These are phyloP conservation scores for Globisporangium acanthophoron DNA, from an alignment of 352 stramenopile genomes.

Conservation along the genomic window DNA sequence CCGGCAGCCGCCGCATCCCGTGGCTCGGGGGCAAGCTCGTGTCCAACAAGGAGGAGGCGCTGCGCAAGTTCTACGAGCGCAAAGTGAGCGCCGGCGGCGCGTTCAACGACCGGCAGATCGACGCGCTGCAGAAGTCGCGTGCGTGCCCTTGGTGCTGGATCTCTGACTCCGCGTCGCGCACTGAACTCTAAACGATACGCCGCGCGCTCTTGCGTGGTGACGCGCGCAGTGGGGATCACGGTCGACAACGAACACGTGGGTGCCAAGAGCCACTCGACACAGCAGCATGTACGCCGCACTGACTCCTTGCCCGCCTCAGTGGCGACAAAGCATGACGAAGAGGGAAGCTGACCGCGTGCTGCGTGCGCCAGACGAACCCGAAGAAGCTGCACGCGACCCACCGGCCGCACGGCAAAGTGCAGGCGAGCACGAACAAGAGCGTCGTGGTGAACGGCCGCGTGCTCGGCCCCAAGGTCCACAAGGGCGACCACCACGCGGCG, in stretches of 20 bases:
- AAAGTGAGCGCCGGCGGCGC: slow-evolving; percentile 48
- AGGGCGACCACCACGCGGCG: slow-evolving; percentile 6
- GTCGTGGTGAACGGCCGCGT: slow-evolving; percentile 62
- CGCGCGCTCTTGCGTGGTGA: not conserved
- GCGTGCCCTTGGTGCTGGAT: slow-evolving; percentile 6
- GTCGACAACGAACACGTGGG: slow-evolving; percentile 13
- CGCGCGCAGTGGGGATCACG: slow-evolving; percentile 17
- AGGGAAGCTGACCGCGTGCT: not conserved
- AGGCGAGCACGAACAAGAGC: slow-evolving; percentile 22
- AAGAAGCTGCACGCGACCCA: slow-evolving; percentile 45
- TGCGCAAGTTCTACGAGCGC: slow-evolving; percentile 82
- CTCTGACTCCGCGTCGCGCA: not conserved
- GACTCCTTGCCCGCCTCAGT: not conserved
- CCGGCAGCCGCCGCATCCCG: slow-evolving; percentile 35
- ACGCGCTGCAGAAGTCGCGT: slow-evolving; percentile 43
- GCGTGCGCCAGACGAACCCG: slow-evolving; percentile 17
- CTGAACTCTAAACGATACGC: not conserved
- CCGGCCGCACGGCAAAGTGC: slow-evolving; percentile 46
- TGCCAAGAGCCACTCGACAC: not conserved
- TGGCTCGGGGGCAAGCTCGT: slow-evolving; percentile 80
- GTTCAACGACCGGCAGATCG: slow-evolving; percentile 41
- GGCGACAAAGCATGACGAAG: not conserved
- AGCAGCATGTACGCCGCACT: not conserved
- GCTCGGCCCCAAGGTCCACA: slow-evolving; percentile 38
- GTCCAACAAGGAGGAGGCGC: slow-evolving; percentile 81